Evolutionary conservation across 169 alveolate genomes (phyloP), one percentile per base, ranked within the genome.

Genomic region (Plasmodium knowlesi): DNA sequence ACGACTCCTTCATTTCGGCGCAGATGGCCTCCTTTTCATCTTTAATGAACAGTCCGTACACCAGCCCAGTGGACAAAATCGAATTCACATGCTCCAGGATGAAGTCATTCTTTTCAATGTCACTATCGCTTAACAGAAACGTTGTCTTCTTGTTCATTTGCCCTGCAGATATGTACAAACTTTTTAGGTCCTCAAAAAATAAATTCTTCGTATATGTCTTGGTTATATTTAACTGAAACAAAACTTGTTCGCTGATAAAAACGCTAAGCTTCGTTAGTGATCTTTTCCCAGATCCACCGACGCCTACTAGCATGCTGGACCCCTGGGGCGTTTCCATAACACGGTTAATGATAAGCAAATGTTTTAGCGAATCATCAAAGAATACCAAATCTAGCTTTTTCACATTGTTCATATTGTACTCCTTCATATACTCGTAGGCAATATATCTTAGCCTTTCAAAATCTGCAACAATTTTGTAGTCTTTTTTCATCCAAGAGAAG

Each of bases 221-320:
- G 22, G 99, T 97, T 83, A 98, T 93, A 43, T 98, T 94, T 81
- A 98, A 98, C 95, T 97, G 98, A 96, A 98, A 97, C 80, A 97
- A 92, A 46, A 96, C 96, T 84, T 97, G 97, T 67, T 98, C 97
- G 46, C 97, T 98, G 25, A 98, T 97, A 95, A 96, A 98, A 19
- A 99, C 98, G 9, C 99, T 99, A 50, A 98, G 97, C 91, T 99
- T 97, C 32, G 99, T 98, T 86, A 98, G 96, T 37, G 99, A 97
- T 96, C 98, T 98, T 96, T 98, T 98, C 50, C 99, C 99, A 9
- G 99, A 98, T 85, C 99, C 99, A n/a, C 99, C 99, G 28, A 99
- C 99, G 72, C 99, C 99, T 72, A 98, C 99, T 76, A 97, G 95
- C 97, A 97, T 96, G 46, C 99, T 99, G 73, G 97, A 96, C 46